A percentile compares a stretch with the other conserved stretches of the same genome.
phyloP scores from a whole-genome alignment of 2,329 filamentous ascomycete genomes.

The Aphanocladium album region DNA sequence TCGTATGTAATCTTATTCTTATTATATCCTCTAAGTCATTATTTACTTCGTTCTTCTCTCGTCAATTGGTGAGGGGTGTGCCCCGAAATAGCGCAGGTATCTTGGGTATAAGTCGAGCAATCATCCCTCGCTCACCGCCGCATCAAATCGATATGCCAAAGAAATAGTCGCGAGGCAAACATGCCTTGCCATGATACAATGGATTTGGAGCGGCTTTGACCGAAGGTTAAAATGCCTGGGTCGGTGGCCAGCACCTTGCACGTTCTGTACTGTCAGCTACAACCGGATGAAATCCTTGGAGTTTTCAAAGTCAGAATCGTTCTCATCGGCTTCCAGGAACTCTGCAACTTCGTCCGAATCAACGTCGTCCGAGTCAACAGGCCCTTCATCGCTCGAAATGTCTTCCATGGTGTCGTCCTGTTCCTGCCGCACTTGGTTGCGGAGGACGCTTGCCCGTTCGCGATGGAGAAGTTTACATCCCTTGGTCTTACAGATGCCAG shows the following conservation, averaged over 20 bases:
- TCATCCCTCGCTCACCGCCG: background rate
- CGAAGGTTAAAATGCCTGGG: background rate
- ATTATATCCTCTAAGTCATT: background rate
- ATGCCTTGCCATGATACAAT: background rate
- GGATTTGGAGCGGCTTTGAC: background rate
- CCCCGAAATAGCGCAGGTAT: background rate
- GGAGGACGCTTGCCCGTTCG: conserved; percentile 75
- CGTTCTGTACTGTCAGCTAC: conserved; percentile 20
- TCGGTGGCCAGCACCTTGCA: background rate
- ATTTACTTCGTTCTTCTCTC: background rate
- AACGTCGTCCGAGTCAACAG: conserved; percentile 68
- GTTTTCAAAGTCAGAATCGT: conserved; percentile 51
- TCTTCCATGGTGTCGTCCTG: conserved; percentile 58
- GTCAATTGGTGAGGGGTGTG: background rate
- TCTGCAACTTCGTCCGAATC: conserved; percentile 72
- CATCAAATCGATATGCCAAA: background rate
- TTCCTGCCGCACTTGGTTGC: conserved; percentile 57
- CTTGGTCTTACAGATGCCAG: conserved; percentile 72
- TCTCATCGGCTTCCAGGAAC: conserved; percentile 52
- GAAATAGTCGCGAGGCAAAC: background rate
- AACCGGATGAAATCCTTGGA: conserved; percentile 55
- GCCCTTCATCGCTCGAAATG: conserved; percentile 71
- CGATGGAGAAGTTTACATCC: conserved; percentile 83
- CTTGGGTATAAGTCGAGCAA: background rate
- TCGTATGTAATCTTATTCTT: background rate